A percentile compares a stretch with the other conserved stretches of the same genome.
These are phyloP conservation scores for Jasminum sambac DNA, from an alignment of 257 asterid species.

Conservation along the genomic window DNA sequence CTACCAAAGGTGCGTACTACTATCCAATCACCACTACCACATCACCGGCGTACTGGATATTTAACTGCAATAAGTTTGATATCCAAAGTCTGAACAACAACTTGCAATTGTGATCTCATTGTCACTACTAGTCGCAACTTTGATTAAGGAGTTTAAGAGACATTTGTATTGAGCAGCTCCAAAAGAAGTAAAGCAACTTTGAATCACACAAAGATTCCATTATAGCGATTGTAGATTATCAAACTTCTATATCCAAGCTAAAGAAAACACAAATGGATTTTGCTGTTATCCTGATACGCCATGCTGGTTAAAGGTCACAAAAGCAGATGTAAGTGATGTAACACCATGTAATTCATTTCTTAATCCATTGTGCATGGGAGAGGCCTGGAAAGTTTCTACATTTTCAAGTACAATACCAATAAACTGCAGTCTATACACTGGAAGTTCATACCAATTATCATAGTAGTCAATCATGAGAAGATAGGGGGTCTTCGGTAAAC, in stretches of 20 bases:
- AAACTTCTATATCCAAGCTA: not conserved
- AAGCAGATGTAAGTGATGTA: not conserved
- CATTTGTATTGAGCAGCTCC: slow-evolving; percentile 1
- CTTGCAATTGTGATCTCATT: not conserved
- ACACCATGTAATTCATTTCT: not conserved
- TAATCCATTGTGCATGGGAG: not conserved
- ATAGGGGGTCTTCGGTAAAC: not conserved
- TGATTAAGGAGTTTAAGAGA: not conserved
- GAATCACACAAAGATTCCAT: not conserved
- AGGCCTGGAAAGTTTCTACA: not conserved
- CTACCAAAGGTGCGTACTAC: not conserved
- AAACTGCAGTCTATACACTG: not conserved
- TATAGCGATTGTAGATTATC: not conserved
- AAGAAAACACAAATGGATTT: no score
- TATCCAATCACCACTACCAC: not conserved
- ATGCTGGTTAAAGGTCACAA: not conserved
- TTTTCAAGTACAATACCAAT: not conserved
- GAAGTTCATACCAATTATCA: not conserved
- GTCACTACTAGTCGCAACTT: not conserved
- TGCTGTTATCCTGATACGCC: not conserved
- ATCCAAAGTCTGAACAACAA: not conserved
- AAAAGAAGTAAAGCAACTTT: slow-evolving; percentile 17
- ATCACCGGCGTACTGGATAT: not conserved
- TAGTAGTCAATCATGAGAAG: not conserved
- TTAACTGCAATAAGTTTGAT: not conserved